phyloP scores from a whole-genome alignment of 768 basidiomycete genomes.

The Hericium alpestre region DNA sequence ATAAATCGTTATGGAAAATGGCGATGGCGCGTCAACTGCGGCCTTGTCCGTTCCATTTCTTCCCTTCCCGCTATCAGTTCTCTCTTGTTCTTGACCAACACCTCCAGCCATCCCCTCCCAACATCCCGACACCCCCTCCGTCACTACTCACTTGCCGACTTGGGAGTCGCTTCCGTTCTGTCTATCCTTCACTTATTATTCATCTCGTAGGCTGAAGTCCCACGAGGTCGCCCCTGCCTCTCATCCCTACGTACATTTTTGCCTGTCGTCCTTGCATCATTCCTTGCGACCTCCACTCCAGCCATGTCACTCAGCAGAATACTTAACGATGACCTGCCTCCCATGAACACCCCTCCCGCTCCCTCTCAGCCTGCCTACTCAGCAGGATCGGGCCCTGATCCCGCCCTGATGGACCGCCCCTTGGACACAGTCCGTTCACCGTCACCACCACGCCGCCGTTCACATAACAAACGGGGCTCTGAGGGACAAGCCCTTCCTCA shows the following conservation, averaged over 20 bases:
- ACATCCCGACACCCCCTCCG: not conserved
- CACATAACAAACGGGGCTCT: conserved; percentile 14
- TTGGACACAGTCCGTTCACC: conserved; percentile 6
- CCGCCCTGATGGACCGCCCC: conserved; percentile 6
- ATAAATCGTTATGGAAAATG: not conserved
- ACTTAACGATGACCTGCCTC: conserved; percentile 39
- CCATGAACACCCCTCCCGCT: conserved; percentile 18
- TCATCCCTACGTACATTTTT: not conserved
- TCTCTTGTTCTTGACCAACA: not conserved
- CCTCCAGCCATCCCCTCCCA: not conserved
- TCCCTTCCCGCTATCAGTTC: not conserved
- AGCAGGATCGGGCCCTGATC: conserved; percentile 1
- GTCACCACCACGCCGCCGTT: conserved; percentile 13
- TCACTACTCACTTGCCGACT: not conserved
- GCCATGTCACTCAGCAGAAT: conserved; percentile 17
- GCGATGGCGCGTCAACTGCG: conserved; percentile 12
- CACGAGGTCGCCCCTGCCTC: conserved; percentile 4
- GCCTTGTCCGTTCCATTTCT: conserved; percentile 6
- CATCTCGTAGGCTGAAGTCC: conserved; percentile 1
- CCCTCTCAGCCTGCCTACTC: conserved; percentile 22
- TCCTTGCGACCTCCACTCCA: not conserved
- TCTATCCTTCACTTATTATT: not conserved
- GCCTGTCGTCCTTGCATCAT: not conserved
- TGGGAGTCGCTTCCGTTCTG: not conserved
- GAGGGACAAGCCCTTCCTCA: not conserved